Evolutionary conservation across 2,329 filamentous ascomycete genomes (phyloP), one percentile per base, ranked within the genome.

Genomic region (Chlorencoelia australis): DNA sequence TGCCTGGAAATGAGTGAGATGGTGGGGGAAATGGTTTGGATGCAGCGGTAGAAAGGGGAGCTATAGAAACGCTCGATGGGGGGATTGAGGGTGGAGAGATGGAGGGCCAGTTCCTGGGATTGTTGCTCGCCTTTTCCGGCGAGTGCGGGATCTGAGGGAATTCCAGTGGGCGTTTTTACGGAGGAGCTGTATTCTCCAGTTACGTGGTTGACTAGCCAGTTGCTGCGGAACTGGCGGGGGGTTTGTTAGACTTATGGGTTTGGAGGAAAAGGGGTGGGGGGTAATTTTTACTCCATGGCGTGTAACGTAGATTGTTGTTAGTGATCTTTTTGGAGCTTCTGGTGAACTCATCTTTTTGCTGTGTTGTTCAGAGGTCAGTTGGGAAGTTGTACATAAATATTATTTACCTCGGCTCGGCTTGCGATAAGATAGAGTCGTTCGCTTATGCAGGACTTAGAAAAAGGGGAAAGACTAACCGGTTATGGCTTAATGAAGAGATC

Each of bases 71-170:
- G 69, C 35, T 86, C 79, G 41, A 89, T 71, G 2, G 79, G 73
- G 21, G 82, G 82, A 13, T 75, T 61, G 29, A 83, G 56, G 1
- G 63, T 66, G 40, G 67, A 55, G 31, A 94, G 67, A 53, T 83
- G 71, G 6, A 59, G 64, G 2, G 70, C 87, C 30, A 96, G 71
- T 61, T 96, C 79, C 42, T 74, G 68, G 15, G 87, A 77, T 65
- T 98, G 91, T 34, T 75, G 69, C 26, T 93, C 81, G 40, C 91
- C 91, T 55, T 96, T 80, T 15, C 83, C 77, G 6, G 88, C 87
- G 50, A 98, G 71, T 7, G 85, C 79, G 30, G 88, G 88, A 56
- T 98, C 91, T 17, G 82, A 82, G 4, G 88, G 71, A 45, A 94
- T 87, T 35, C 84, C 83, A 5, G 91, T 96, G 1, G 91, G 89